Conservation (phyloP, 2,329 filamentous ascomycete species). For the Fusarium buharicum region DNA sequence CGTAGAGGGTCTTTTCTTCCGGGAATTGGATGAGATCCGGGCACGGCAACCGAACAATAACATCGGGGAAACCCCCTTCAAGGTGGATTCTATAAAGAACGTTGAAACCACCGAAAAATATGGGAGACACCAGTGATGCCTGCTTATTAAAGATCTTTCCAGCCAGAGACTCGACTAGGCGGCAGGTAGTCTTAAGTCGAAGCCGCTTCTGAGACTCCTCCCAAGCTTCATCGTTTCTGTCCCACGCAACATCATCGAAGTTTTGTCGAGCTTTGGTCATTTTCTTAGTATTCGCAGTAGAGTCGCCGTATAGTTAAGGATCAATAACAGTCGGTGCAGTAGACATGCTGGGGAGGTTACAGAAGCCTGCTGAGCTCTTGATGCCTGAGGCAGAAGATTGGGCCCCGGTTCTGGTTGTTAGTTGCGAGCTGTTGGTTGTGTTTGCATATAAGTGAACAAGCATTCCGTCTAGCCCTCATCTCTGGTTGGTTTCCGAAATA, state of each 20-base stretch:
- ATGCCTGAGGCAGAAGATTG: too few relatives aligned
- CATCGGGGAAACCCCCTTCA: not conserved
- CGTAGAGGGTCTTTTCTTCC: conserved; percentile 11
- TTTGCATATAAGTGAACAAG: too few relatives aligned
- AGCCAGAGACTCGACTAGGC: conserved; percentile 5
- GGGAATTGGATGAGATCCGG: conserved; percentile 10
- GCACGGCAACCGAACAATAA: conserved; percentile 12
- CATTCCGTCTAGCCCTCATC: too few relatives aligned
- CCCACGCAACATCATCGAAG: conserved; percentile 4
- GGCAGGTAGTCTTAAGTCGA: not conserved
- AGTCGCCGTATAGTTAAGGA: too few relatives aligned
- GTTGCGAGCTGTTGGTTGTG: too few relatives aligned
- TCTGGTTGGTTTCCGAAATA: too few relatives aligned
- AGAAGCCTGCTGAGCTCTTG: too few relatives aligned
- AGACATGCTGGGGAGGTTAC: too few relatives aligned
- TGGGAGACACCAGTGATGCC: conserved; percentile 3
- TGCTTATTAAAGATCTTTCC: not conserved
- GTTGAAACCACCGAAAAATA: conserved; percentile 11
- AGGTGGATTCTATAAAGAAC: conserved; percentile 10
- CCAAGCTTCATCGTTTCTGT: conserved; percentile 8
- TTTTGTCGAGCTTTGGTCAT: conserved; percentile 13
- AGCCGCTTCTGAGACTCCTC: conserved; percentile 4
- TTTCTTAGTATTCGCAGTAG: not conserved
- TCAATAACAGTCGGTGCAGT: too few relatives aligned
- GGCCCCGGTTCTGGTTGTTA: too few relatives aligned